phyloP scores from a whole-genome alignment of 192 early-diverging fungal species.

The Entomortierella lignicola region DNA sequence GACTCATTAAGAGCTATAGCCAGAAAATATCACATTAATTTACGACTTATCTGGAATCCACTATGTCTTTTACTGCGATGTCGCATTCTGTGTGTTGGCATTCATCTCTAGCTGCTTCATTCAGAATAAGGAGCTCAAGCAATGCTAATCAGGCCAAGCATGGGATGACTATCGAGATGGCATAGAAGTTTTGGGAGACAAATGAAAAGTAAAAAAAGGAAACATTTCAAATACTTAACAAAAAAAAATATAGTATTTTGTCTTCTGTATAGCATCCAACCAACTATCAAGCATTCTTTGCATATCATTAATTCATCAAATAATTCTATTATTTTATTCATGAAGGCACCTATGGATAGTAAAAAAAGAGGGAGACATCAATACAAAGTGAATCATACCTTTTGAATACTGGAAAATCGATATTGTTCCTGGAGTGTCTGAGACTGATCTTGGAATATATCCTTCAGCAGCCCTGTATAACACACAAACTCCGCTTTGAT shows the following conservation, averaged over 20 bases:
- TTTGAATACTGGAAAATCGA: not conserved
- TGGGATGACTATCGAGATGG: constrained; percentile 45
- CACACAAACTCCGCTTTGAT: not conserved
- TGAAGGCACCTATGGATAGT: too few species aligned
- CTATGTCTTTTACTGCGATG: constrained; percentile 40
- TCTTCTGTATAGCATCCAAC: too few species aligned
- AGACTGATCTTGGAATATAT: not conserved
- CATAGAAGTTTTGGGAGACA: not conserved
- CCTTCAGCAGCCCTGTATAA: not conserved
- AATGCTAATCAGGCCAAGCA: constrained; percentile 48
- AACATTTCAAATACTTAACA: too few species aligned
- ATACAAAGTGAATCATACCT: too few species aligned
- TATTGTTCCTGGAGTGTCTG: not conserved
- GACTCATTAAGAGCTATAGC: not conserved
- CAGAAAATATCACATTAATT: constrained; percentile 15
- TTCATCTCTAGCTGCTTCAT: constrained; percentile 45
- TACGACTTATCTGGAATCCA: constrained; percentile 22
- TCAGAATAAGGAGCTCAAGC: constrained; percentile 50
- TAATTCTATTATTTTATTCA: too few species aligned
- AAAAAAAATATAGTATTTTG: too few species aligned
- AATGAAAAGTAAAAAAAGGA: too few species aligned
- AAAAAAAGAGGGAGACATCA: too few species aligned
- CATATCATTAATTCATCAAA: too few species aligned
- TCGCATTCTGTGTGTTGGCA: constrained; percentile 34
- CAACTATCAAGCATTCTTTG: too few species aligned